These are phyloP conservation scores for Wickerhamiella australiensis DNA, from an alignment of 805 yeast genomes.

Conservation along the genomic window DNA sequence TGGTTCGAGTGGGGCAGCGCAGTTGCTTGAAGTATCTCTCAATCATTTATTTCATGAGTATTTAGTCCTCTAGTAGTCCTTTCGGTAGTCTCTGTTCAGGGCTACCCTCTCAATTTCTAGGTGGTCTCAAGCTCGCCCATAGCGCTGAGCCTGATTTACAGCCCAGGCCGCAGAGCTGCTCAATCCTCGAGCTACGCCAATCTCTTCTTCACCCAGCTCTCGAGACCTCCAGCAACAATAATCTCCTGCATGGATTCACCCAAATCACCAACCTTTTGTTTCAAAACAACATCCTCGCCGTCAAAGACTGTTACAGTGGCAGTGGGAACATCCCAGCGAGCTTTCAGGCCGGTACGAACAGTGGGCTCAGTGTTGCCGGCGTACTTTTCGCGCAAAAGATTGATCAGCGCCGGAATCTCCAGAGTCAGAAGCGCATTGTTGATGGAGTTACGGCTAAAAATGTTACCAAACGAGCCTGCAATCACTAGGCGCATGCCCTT, in stretches of 20 bases:
- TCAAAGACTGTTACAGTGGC: constrained; percentile 63
- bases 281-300: constrained; percentile 43
- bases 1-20: no score
- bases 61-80: no score
- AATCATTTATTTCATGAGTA: no score
- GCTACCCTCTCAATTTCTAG: no score
- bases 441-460: constrained; percentile 88
- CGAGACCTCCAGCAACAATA: constrained; percentile 93
- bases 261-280: constrained; percentile 87
- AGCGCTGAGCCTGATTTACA: no score
- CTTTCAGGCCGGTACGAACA: constrained; percentile 86
- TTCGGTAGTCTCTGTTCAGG: no score
- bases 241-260: constrained; percentile 94
- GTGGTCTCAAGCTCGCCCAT: no score
- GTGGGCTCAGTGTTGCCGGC: constrained; percentile 54
- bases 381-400: constrained; percentile 60
- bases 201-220: constrained; percentile 68
- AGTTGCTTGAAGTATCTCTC: no score
- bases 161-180: neutral
- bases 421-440: constrained; percentile 90
- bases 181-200: neutral
- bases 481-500: constrained; percentile 86
- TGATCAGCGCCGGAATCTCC: constrained; percentile 81
- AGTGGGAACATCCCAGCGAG: constrained; percentile 84
- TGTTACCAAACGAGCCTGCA: constrained; percentile 95